Conservation (phyloP, 345 rosid species). For the Lepidium africanum region DNA sequence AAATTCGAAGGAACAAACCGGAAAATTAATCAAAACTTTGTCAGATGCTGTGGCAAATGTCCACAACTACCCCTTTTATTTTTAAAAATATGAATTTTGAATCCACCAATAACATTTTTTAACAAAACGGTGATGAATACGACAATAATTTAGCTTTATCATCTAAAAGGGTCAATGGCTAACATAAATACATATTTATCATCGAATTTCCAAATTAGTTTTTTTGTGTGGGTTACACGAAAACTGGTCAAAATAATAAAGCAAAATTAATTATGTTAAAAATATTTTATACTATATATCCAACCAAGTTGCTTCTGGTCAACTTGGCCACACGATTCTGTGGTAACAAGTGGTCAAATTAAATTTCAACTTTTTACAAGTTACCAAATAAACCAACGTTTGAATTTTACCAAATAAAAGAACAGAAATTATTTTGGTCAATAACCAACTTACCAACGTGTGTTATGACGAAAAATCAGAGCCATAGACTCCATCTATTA, state of each 20-base stretch:
- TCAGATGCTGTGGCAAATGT: background rate
- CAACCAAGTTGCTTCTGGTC: background rate
- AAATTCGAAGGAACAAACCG: background rate
- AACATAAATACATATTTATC: background rate
- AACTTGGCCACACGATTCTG: background rate
- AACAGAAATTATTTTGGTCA: too few species aligned
- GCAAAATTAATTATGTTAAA: background rate
- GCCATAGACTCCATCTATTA: too few species aligned
- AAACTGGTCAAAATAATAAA: background rate
- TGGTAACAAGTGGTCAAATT: background rate
- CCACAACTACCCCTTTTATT: background rate
- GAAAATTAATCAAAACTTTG: background rate
- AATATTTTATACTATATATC: background rate
- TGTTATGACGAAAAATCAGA: too few species aligned
- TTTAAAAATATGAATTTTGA: background rate
- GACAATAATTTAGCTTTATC: background rate
- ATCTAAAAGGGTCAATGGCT: background rate
- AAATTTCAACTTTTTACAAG: background rate
- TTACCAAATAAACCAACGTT: background rate
- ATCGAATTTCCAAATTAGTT: background rate
- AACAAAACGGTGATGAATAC: background rate
- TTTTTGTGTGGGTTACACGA: background rate
- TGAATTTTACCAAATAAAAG: too few species aligned
- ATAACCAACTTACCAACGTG: too few species aligned
- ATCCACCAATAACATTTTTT: background rate